Evolutionary conservation across 345 rosid genomes (phyloP).

Genomic region (Gossypium australe): DNA sequence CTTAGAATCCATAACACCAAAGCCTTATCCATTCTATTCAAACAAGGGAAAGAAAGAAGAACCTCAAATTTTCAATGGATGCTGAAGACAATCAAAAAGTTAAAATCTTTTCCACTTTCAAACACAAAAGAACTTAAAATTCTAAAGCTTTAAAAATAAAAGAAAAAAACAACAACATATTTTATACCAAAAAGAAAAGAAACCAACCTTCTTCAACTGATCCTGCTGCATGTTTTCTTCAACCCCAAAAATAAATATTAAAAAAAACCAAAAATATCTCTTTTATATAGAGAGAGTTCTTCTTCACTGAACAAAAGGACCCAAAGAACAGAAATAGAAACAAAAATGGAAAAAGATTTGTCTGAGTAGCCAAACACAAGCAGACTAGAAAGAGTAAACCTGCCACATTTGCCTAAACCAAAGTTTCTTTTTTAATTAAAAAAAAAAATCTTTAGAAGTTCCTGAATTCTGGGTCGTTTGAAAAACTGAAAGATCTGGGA

Average conservation of each 20-base stretch:
- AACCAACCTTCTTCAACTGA: constrained; percentile 8
- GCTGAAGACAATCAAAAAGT: background rate
- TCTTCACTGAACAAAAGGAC: background rate
- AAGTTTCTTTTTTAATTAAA: background rate
- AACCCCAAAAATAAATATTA: background rate
- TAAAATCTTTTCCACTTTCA: background rate
- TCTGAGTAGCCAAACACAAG: background rate
- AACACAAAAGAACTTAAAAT: background rate
- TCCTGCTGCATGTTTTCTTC: background rate
- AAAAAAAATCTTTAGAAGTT: background rate
- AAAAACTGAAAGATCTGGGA: background rate
- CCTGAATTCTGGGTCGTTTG: constrained; percentile 4
- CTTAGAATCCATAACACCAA: background rate
- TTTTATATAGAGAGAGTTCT: background rate
- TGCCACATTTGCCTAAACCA: background rate
- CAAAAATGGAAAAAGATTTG: background rate
- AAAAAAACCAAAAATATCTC: background rate
- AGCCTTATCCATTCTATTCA: background rate
- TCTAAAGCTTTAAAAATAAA: background rate
- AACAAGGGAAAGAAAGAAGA: background rate
- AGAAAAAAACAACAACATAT: background rate
- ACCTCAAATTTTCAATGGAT: background rate
- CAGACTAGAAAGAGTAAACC: background rate
- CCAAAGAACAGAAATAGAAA: background rate
- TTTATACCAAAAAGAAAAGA: background rate